phyloP scores from a whole-genome alignment of 192 early-diverging fungal genomes.

The Phlyctochytrium planicorne region DNA sequence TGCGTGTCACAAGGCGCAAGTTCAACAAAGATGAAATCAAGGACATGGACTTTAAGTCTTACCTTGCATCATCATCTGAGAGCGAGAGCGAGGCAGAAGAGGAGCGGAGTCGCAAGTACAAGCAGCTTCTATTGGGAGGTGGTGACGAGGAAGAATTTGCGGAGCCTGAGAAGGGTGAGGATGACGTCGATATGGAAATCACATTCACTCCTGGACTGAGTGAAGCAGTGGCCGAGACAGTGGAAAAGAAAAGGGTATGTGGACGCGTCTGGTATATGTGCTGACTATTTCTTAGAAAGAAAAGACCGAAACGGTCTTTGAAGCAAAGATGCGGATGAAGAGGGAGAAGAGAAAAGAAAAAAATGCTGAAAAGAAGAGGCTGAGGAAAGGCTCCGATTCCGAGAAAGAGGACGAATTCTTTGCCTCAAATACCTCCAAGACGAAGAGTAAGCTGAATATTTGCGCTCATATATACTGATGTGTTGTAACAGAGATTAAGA shows the following conservation, averaged over 20 bases:
- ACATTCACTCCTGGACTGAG: conserved; percentile 92
- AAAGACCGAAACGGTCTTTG: conserved; percentile 83
- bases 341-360: conserved; percentile 87
- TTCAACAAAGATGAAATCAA: conserved; percentile 88
- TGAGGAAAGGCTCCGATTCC: conserved; percentile 26
- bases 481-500: conserved; percentile 12
- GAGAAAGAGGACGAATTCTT: conserved; percentile 27
- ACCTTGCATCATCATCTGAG: conserved; percentile 75
- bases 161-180: conserved; percentile 37
- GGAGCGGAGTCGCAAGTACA: conserved; percentile 35
- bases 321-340: conserved; percentile 76
- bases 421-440: conserved; percentile 7
- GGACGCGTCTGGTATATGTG: not conserved
- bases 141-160: conserved; percentile 35
- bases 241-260: conserved; percentile 47
- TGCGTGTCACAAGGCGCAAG: conserved; percentile 72
- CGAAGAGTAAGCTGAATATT: no score
- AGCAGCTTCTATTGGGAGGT: conserved; percentile 25
- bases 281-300: conserved; percentile 27
- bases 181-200: conserved; percentile 88
- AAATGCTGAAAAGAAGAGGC: conserved; percentile 53
- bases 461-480: no score
- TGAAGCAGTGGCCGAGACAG: conserved; percentile 58
- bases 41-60: conserved; percentile 88
- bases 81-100: conserved; percentile 52